Evolutionary conservation across 371 early-diverging fungal genomes (phyloP).

Genomic region (Syncephalastrum sp.): DNA sequence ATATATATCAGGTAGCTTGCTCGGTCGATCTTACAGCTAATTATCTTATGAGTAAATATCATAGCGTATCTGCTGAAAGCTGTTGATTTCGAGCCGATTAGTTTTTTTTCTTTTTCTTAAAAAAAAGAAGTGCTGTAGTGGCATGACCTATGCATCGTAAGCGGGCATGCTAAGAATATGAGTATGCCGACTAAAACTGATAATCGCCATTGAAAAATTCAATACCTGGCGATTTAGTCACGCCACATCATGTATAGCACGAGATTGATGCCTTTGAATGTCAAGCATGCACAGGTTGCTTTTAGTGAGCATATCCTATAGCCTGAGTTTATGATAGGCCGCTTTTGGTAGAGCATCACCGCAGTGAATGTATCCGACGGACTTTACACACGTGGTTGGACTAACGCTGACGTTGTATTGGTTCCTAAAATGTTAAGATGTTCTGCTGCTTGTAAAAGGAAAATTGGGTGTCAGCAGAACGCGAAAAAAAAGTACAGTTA

Average conservation of each 20-base stretch:
- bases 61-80: no score
- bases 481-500: neutral
- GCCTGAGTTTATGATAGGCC: slow-evolving; percentile 5
- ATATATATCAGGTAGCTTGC: no score
- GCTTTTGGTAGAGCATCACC: slow-evolving; percentile 8
- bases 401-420: slow-evolving; percentile 16
- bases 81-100: no score
- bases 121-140: no score
- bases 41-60: no score
- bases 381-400: slow-evolving; percentile 6
- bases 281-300: slow-evolving; percentile 10
- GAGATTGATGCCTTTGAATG: slow-evolving; percentile 6
- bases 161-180: no score
- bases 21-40: no score
- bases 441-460: neutral
- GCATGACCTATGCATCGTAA: no score
- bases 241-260: neutral
- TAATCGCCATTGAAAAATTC: no score
- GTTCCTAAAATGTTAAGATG: slow-evolving; percentile 10
- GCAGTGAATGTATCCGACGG: slow-evolving; percentile 10
- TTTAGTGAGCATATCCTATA: slow-evolving; percentile 14
- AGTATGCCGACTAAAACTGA: no score
- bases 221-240: no score
- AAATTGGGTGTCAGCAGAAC: neutral
- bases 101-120: no score